phyloP scores from a whole-genome alignment of 306 rosid species.

The Alnus rubra region DNA sequence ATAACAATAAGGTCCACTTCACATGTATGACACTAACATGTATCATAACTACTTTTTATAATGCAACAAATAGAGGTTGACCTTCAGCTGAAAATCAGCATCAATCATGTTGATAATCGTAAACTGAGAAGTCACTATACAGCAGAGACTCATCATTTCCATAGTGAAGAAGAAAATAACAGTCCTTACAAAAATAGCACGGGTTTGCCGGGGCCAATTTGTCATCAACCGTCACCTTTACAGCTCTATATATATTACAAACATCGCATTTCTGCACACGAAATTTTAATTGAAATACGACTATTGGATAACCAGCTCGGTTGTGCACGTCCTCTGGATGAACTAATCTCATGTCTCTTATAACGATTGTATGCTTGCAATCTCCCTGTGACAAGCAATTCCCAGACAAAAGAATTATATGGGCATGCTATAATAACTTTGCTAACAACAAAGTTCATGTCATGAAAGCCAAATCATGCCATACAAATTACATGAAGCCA shows the following conservation, averaged over 20 bases:
- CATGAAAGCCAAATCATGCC: background rate
- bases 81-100: background rate
- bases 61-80: background rate
- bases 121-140: slow-evolving; percentile 44
- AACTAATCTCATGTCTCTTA: slow-evolving; percentile 85
- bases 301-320: slow-evolving; percentile 65
- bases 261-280: slow-evolving; percentile 22
- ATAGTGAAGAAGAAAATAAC: slow-evolving; percentile 57
- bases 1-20: no score
- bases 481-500: background rate
- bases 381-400: slow-evolving; percentile 52
- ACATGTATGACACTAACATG: no score
- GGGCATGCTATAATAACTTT: background rate
- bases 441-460: background rate
- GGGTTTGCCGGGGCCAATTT: slow-evolving; percentile 52
- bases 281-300: slow-evolving; percentile 57
- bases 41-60: background rate
- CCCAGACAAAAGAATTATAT: no score
- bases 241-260: slow-evolving; percentile 77
- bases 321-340: slow-evolving; percentile 72
- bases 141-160: slow-evolving; percentile 42
- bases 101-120: slow-evolving; percentile 48
- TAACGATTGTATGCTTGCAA: slow-evolving; percentile 73
- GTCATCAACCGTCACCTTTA: slow-evolving; percentile 49
- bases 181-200: slow-evolving; percentile 49